Evolutionary conservation across 2,329 filamentous ascomycete species (phyloP), one percentile per base, ranked within the genome.

Genomic region (Apiospora saccharicola): DNA sequence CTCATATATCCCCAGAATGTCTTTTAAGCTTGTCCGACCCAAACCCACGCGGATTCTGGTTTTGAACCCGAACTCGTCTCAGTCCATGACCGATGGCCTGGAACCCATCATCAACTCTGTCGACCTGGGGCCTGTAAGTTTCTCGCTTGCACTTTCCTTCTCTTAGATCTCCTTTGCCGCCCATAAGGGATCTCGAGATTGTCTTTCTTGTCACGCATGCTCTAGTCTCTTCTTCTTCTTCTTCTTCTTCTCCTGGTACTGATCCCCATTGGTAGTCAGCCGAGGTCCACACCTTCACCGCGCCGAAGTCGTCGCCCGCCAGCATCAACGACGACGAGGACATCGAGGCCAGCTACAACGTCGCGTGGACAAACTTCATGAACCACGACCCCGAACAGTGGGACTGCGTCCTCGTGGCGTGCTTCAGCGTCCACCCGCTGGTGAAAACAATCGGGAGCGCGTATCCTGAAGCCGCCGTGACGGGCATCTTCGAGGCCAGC

Each of bases 401-500:
- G 51, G 91, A 96, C 78, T 94, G 88, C n/a, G 91, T 97, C 74
- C 87, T 98, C 0, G 88, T 98, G 2, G 95, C 95, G 26, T 98
- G 96, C 83, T 98, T 94, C 84, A 96, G 93, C 73, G 90, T 93
- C 0, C 95, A 98, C 79, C 91, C 93, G 0, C 87, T 98, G 0
- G 93, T 97, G 0, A 81, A 85, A 0, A 81, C 87, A 68, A 83
- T 97, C 19, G 75, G 64, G 74, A 30, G 26, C 26, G 26, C 26
- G 26, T 30, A 30, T 30, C 75, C 13, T 72, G 88, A 10, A 84
- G 81, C 22, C 24, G 37, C 90, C 46, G 91, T 94, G 6, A 91
- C 90, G 0, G 95, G 96, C 7, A 98, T 98, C 71, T 96, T 98
- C 78, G 95, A 98, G 82, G 93, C 94, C 0, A 94, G 92, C 77